Percentiles rank a stretch among this genome's conserved stretches.
phyloP scores from a whole-genome alignment of 2,329 filamentous ascomycete species.

The Paraphoma sp. region DNA sequence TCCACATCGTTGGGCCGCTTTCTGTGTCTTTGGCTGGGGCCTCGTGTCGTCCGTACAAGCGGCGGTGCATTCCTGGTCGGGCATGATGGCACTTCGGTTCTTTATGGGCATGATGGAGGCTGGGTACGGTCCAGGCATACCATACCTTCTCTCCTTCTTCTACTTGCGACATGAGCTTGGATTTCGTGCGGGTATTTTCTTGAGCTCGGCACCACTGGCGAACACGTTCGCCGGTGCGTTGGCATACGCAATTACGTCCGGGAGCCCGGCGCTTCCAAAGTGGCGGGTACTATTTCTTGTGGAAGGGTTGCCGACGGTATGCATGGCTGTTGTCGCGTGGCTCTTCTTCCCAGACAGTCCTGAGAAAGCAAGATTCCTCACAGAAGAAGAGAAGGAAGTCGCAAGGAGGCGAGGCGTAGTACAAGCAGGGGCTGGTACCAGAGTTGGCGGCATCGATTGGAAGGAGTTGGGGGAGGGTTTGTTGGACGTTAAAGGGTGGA shows the following conservation, averaged over 20 bases:
- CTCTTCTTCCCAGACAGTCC: constrained; percentile 55
- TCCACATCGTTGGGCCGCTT: constrained; percentile 45
- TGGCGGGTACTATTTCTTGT: constrained; percentile 67
- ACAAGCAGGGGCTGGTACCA: constrained; percentile 36
- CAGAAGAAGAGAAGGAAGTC: constrained; percentile 48
- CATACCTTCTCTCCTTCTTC: constrained; percentile 63
- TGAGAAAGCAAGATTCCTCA: constrained; percentile 51
- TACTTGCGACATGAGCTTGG: constrained; percentile 65
- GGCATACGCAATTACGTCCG: constrained; percentile 62
- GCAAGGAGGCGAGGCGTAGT: constrained; percentile 37
- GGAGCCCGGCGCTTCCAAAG: constrained; percentile 60
- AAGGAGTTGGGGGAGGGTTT: constrained; percentile 38
- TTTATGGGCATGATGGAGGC: constrained; percentile 53
- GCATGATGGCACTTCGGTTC: constrained; percentile 45
- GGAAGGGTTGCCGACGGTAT: constrained; percentile 52
- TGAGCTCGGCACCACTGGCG: constrained; percentile 68
- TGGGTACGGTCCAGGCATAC: constrained; percentile 52
- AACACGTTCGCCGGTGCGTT: constrained; percentile 78
- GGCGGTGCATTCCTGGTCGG: constrained; percentile 36
- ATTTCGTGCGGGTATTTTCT: constrained; percentile 62
- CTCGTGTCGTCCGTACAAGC: constrained; percentile 42
- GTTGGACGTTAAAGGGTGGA: constrained; percentile 43
- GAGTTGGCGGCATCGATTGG: constrained; percentile 37
- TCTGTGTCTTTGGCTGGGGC: constrained; percentile 45
- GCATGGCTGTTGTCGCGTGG: constrained; percentile 51